phyloP scores from a whole-genome alignment of 192 early-diverging fungal genomes.

The Gigaspora rosea region DNA sequence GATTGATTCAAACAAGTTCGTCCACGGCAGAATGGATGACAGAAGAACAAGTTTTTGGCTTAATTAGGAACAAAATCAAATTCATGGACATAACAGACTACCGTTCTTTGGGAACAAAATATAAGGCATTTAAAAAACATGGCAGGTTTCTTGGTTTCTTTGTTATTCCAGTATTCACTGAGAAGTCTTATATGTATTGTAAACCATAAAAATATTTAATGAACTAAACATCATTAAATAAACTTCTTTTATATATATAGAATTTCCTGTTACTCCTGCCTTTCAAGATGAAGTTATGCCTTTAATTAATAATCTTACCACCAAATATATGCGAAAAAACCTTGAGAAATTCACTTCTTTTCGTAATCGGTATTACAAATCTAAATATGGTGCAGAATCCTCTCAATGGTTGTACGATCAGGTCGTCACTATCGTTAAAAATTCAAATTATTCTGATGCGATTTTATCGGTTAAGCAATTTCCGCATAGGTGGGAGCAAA shows the following conservation, averaged over 20 bases:
- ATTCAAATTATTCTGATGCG: conserved; percentile 27
- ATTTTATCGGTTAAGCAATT: conserved; percentile 77
- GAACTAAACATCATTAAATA: not conserved
- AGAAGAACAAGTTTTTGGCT: conserved; percentile 60
- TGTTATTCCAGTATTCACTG: not conserved
- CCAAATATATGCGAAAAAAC: conserved; percentile 65
- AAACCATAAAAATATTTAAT: not conserved
- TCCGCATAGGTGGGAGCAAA: conserved; percentile 80
- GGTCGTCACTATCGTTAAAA: conserved; percentile 49
- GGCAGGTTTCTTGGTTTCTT: conserved; percentile 17
- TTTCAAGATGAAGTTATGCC: conserved; percentile 63
- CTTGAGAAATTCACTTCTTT: conserved; percentile 81
- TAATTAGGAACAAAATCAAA: conserved; percentile 64
- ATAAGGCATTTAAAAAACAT: conserved; percentile 17
- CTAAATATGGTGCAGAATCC: conserved; percentile 63
- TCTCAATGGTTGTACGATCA: conserved; percentile 70
- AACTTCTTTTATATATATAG: conserved; percentile 21
- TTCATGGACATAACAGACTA: conserved; percentile 92
- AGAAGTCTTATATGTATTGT: not conserved
- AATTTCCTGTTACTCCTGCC: conserved; percentile 54
- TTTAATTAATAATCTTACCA: conserved; percentile 64
- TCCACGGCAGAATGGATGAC: conserved; percentile 59
- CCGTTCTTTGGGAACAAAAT: conserved; percentile 45
- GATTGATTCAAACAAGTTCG: conserved; percentile 48
- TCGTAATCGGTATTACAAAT: conserved; percentile 89